Evolutionary conservation across 495 filamentous ascomycete species (phyloP), one percentile per base, ranked within the genome.

Genomic region (Penicillium bovifimosum): DNA sequence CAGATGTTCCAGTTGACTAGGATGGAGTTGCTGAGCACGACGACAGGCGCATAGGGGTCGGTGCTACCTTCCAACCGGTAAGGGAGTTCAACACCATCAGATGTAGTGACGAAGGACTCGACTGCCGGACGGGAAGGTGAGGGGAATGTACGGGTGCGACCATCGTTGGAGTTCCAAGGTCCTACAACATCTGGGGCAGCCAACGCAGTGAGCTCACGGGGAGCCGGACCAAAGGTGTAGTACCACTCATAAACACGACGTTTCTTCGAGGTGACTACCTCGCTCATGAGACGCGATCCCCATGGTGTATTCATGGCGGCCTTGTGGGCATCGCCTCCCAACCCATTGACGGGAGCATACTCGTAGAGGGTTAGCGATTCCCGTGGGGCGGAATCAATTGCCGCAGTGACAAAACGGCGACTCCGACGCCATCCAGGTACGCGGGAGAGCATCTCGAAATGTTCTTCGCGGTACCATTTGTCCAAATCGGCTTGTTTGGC

Each of bases 381-480:
- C 4, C 78, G 69, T 9, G 69, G 68, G 6, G 73, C 68, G 28
- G 70, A 56, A 42, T 82, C 77, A 42, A 79, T 73, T 53, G 69
- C 76, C 27, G 71, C 80, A 1, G 83, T 86, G 29, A 77, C 73
- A 61, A 85, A 86, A 27, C 82, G 65, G 18, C 87, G 76, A 32
- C 81, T 85, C 36, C 87, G 78, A 43, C 85, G 70, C 88, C 87
- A 93, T 6, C 88, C 88, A 1, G 86, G 82, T 5, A 90, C 77
- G 56, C 84, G 84, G 29, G 81, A 74, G 49, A 93, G 64, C 78
- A 88, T 80, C 14, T 77, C 74, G 41, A 86, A 73, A 61, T 91
- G 86, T 63, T 90, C 86, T 60, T 88, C 81, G 31, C 71, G 66
- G 62, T 86, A 88, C 87, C 87, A 91, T 57, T 73, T 78, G 27